A percentile compares a stretch with the other conserved stretches of the same genome.
phyloP scores from a whole-genome alignment of 1,284 basidiomycete species.

The Cystobasidium pallidum region DNA sequence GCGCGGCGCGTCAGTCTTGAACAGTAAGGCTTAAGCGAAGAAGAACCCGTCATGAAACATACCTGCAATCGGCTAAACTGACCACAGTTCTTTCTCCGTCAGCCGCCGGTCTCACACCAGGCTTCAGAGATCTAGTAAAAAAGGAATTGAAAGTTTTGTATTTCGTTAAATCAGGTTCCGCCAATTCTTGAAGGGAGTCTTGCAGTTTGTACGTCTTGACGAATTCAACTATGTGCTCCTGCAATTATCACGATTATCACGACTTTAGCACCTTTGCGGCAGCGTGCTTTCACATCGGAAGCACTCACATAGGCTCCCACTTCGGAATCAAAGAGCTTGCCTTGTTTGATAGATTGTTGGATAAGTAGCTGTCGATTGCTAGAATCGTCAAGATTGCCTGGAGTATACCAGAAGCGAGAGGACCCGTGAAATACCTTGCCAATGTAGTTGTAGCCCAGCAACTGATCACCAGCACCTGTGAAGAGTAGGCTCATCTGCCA shows the following conservation, averaged over 20 bases:
- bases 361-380: constrained; percentile 12
- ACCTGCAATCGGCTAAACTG: constrained; percentile 69
- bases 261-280: constrained; percentile 25
- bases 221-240: constrained; percentile 69
- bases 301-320: constrained; percentile 53
- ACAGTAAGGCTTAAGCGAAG: constrained; percentile 16
- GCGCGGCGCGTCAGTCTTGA: not conserved
- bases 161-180: constrained; percentile 65
- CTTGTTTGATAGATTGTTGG: constrained; percentile 67
- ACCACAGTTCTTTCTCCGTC: constrained; percentile 70
- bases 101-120: constrained; percentile 76
- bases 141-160: constrained; percentile 77
- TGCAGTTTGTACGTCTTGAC: constrained; percentile 70
- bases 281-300: no score
- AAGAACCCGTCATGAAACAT: not conserved
- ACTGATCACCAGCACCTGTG: constrained; percentile 29
- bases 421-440: not conserved
- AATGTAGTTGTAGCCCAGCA: constrained; percentile 30
- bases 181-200: constrained; percentile 64
- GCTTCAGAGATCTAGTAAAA: constrained; percentile 89
- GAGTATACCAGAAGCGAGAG: not conserved
- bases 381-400: no score
- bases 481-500: constrained; percentile 43
- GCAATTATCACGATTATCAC: constrained; percentile 25
- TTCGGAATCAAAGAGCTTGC: constrained; percentile 57